A percentile compares a stretch with the other conserved stretches of the same genome.
Evolutionary conservation across 2,329 filamentous ascomycete species (phyloP).

Genomic region (Colletotrichum truncatum): DNA sequence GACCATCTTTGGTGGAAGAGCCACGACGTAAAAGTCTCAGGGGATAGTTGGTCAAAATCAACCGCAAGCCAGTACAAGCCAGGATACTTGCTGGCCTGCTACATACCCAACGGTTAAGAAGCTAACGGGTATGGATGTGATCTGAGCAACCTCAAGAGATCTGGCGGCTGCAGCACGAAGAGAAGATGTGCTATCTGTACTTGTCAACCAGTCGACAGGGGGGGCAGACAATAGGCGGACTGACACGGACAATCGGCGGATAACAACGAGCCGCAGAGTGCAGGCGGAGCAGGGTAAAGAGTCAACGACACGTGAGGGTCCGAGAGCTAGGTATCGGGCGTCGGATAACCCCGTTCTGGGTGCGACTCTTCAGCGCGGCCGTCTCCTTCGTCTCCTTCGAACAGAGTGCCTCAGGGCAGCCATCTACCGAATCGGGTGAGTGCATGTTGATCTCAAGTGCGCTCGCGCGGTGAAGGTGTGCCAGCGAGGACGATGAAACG

Average conservation of each 20-base stretch:
- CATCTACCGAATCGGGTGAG: background rate
- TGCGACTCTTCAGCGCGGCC: constrained; percentile 2
- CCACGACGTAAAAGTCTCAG: too few relatives aligned
- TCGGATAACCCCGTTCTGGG: constrained; percentile 2
- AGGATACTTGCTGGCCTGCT: too few relatives aligned
- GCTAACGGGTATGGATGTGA: constrained; percentile 12
- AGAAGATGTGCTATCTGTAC: constrained; percentile 2
- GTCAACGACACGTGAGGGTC: constrained; percentile 7
- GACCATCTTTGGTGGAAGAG: too few relatives aligned
- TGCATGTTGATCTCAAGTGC: constrained; percentile 14
- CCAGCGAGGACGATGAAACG: constrained; percentile 24
- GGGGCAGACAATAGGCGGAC: background rate
- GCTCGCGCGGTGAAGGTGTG: constrained; percentile 6
- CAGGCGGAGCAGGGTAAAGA: background rate
- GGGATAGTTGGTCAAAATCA: too few relatives aligned
- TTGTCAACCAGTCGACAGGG: background rate
- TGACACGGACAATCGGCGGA: background rate
- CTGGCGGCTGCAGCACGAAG: background rate
- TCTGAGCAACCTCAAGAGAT: constrained; percentile 10
- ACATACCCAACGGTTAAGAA: constrained; percentile 4
- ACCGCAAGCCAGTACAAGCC: too few relatives aligned
- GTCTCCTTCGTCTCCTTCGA: background rate
- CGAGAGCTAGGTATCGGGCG: constrained; percentile 11
- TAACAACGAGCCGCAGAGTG: background rate
- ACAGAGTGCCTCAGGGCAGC: background rate